These are phyloP conservation scores for Trypethelium eluteriae DNA, from an alignment of 495 filamentous ascomycete species.

Conservation along the genomic window DNA sequence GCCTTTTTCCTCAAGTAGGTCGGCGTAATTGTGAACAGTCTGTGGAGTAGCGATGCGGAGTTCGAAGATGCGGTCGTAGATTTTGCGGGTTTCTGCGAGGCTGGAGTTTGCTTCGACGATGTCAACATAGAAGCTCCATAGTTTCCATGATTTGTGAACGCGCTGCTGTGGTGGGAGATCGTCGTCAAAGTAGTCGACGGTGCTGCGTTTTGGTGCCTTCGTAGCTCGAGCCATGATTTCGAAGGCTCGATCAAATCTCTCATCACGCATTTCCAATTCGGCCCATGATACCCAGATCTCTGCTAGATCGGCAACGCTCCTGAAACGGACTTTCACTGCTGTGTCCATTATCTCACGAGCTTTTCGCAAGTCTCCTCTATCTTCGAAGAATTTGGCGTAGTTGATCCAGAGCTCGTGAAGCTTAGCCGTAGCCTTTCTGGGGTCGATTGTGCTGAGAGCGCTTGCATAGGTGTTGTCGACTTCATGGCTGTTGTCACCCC, in stretches of 20 bases:
- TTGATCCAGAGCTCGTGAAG: slow-evolving; percentile 96
- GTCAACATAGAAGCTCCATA: slow-evolving; percentile 99
- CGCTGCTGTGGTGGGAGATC: slow-evolving; percentile 87
- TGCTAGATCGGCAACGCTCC: slow-evolving; percentile 86
- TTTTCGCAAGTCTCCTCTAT: slow-evolving; percentile 72
- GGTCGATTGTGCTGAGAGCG: slow-evolving; percentile 84
- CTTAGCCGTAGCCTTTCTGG: slow-evolving; percentile 88
- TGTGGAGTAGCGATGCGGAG: slow-evolving; percentile 95
- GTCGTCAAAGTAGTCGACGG: slow-evolving; percentile 97
- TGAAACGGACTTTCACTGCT: slow-evolving; percentile 94
- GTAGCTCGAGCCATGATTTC: slow-evolving; percentile 95
- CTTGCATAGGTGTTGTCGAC: slow-evolving; percentile 92
- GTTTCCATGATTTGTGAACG: slow-evolving; percentile 98
- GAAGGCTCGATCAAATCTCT: slow-evolving; percentile 92
- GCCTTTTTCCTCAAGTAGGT: slow-evolving; percentile 86
- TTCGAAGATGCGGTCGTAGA: slow-evolving; percentile 97
- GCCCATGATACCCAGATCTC: slow-evolving; percentile 99
- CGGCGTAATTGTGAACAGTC: slow-evolving; percentile 97
- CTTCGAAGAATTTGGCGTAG: slow-evolving; percentile 97
- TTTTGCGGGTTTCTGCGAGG: slow-evolving; percentile 82
- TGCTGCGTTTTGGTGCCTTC: slow-evolving; percentile 87
- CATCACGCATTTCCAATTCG: slow-evolving; percentile 89
- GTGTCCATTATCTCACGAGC: slow-evolving; percentile 94
- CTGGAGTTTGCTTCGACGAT: slow-evolving; percentile 90
- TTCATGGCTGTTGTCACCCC: slow-evolving; percentile 87